These are phyloP conservation scores for Berberis thunbergii DNA, from an alignment of 164 flowering plant genomes.

Conservation along the genomic window DNA sequence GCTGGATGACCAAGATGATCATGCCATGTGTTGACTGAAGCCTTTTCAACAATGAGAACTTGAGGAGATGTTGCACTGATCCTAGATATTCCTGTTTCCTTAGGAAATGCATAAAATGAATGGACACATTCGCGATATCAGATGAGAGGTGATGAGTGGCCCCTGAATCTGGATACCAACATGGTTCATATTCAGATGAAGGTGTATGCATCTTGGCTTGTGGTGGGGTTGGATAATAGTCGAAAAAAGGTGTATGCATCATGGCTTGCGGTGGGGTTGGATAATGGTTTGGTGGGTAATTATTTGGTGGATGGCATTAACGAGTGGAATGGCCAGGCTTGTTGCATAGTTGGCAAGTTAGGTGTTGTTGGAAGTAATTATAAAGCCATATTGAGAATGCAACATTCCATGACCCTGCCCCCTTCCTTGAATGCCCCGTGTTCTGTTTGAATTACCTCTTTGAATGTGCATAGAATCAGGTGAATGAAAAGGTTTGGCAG, in stretches of 20 bases:
- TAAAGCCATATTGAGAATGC: too few species aligned
- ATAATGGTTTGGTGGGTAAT: too few species aligned
- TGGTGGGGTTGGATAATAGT: not conserved
- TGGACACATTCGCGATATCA: not conserved
- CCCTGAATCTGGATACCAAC: slow-evolving; percentile 1
- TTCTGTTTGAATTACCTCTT: too few species aligned
- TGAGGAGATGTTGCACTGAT: not conserved
- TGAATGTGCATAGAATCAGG: too few species aligned
- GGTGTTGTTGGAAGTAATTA: not conserved
- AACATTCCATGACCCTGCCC: too few species aligned
- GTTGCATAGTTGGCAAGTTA: not conserved
- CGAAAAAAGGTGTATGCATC: not conserved
- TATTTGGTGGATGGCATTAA: not conserved
- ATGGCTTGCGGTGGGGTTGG: too few species aligned
- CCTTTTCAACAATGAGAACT: not conserved
- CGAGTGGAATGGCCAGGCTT: not conserved
- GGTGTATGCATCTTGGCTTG: not conserved
- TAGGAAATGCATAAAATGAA: not conserved
- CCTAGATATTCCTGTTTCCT: not conserved
- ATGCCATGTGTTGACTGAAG: not conserved
- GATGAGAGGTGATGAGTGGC: not conserved
- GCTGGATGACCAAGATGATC: not conserved
- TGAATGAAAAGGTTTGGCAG: not conserved
- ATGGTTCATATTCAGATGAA: not conserved
- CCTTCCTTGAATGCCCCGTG: too few species aligned